A percentile compares a stretch with the other conserved stretches of the same genome.
phyloP scores from a whole-genome alignment of 768 basidiomycete genomes.

The Suillus variegatus region DNA sequence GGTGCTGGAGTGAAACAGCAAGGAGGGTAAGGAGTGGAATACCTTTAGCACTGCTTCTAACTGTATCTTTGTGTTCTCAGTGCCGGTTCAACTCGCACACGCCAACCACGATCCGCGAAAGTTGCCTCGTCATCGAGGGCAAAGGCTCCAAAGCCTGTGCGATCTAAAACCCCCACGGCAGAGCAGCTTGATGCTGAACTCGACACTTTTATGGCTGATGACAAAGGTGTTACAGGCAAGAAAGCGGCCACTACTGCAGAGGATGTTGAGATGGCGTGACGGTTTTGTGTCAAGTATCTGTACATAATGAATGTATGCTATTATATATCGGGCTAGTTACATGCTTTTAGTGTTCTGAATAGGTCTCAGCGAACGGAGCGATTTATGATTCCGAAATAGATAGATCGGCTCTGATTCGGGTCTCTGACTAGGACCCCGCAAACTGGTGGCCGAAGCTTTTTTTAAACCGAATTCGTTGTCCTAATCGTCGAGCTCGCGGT shows the following conservation, averaged over 20 bases:
- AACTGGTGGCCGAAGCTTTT: no score
- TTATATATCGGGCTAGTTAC: slow-evolving; percentile 3
- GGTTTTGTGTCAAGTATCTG: background rate
- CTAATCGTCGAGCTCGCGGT: no score
- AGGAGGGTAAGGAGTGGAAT: slow-evolving; percentile 17
- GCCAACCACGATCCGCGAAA: slow-evolving; percentile 27
- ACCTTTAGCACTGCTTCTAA: background rate
- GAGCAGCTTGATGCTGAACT: slow-evolving; percentile 88
- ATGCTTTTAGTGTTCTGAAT: background rate
- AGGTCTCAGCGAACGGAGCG: background rate
- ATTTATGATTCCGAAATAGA: no score
- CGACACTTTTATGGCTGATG: slow-evolving; percentile 81
- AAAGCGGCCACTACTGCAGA: slow-evolving; percentile 25
- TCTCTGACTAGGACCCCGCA: no score
- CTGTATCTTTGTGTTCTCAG: slow-evolving; percentile 9
- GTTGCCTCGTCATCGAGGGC: slow-evolving; percentile 16
- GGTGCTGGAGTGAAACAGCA: slow-evolving; percentile 36
- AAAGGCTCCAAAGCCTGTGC: slow-evolving; percentile 32
- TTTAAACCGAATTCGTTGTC: no score
- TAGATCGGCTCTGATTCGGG: no score
- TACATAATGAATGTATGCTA: slow-evolving; percentile 6
- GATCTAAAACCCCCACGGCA: slow-evolving; percentile 67
- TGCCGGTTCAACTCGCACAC: slow-evolving; percentile 47
- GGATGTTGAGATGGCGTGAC: slow-evolving; percentile 58
- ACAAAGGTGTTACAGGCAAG: slow-evolving; percentile 27